These are phyloP conservation scores for Tulasnella sp. DNA, from an alignment of 768 basidiomycete genomes.

Conservation along the genomic window DNA sequence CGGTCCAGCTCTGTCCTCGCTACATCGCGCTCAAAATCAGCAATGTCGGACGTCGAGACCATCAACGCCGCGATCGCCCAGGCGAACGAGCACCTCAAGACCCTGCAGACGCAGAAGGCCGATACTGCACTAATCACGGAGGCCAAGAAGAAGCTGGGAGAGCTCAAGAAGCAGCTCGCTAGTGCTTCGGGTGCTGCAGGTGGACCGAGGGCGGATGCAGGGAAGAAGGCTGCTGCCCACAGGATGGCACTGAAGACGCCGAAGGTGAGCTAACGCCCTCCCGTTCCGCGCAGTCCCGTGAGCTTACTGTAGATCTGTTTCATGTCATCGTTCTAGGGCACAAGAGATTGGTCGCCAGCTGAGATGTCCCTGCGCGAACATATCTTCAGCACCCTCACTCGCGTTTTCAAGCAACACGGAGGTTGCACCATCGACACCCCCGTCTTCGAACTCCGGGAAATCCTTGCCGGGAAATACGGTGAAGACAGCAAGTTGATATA, in stretches of 20 bases:
- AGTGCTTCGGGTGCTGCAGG: constrained; percentile 24
- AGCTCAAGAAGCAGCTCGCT: constrained; percentile 20
- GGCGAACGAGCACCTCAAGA: constrained; percentile 9
- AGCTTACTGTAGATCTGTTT: background rate
- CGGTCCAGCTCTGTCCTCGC: too few species aligned
- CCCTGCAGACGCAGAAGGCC: constrained; percentile 32
- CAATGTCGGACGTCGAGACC: background rate
- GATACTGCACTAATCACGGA: constrained; percentile 43
- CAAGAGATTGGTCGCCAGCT: constrained; percentile 83
- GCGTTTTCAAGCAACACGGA: constrained; percentile 79
- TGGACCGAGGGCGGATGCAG: constrained; percentile 30
- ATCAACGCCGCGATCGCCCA: constrained; percentile 12
- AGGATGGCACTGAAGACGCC: constrained; percentile 80
- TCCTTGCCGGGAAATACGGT: constrained; percentile 92
- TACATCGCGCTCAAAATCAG: too few species aligned
- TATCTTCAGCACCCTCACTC: constrained; percentile 80
- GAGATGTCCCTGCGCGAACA: constrained; percentile 89
- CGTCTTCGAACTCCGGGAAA: constrained; percentile 95
- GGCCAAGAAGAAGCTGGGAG: constrained; percentile 46
- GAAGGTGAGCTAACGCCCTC: constrained; percentile 49
- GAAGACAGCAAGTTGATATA: constrained; percentile 97
- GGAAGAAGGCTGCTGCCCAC: constrained; percentile 41
- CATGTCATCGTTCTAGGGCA: constrained; percentile 47
- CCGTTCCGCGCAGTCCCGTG: background rate
- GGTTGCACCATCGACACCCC: constrained; percentile 93